Evolutionary conservation across 805 yeast genomes (phyloP).

Genomic region (Zygoascus bituminiphila): DNA sequence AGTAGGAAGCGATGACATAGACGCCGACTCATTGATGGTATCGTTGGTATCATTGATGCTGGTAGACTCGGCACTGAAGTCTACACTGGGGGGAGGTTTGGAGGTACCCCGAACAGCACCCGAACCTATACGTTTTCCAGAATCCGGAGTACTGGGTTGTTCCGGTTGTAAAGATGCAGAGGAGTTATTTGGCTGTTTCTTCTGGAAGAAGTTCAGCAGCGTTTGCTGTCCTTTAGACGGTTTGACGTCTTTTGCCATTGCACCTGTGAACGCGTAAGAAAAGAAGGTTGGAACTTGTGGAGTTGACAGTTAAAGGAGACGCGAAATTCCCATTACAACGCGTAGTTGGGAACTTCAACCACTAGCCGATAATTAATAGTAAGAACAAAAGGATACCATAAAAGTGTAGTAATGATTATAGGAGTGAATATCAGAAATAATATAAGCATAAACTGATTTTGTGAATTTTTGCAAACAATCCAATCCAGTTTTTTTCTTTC

Average conservation of each 20-base stretch:
- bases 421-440: too few relatives aligned
- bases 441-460: too few relatives aligned
- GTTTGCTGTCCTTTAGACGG: constrained; percentile 5
- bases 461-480: too few relatives aligned
- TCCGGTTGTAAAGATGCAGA: background rate
- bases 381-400: too few relatives aligned
- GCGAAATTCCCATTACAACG: too few relatives aligned
- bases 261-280: constrained; percentile 2
- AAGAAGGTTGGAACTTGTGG: background rate
- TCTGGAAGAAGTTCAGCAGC: constrained; percentile 8
- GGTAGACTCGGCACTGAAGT: background rate
- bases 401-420: too few relatives aligned
- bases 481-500: too few relatives aligned
- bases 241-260: constrained; percentile 4
- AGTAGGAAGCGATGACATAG: constrained; percentile 4
- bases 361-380: too few relatives aligned
- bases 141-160: background rate
- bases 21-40: background rate
- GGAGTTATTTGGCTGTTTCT: background rate
- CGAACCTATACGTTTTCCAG: background rate
- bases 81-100: background rate
- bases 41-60: background rate
- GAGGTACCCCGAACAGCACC: background rate
- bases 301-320: too few relatives aligned
- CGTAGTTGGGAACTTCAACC: too few relatives aligned